phyloP scores from a whole-genome alignment of 805 yeast genomes.

The Diddensiella santjacobensis region DNA sequence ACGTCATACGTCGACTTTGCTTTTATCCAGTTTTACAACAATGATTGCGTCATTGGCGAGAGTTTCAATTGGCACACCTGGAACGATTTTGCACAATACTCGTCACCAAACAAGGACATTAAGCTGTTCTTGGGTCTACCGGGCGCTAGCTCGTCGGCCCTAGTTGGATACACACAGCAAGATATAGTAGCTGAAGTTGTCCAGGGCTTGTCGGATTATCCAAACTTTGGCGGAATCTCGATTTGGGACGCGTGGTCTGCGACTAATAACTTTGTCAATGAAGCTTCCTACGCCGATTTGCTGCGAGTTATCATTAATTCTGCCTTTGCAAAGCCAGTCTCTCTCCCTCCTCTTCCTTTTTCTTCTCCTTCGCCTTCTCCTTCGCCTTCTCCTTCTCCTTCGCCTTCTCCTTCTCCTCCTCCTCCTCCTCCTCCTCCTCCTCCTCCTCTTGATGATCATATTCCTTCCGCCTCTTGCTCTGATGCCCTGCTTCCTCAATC shows the following conservation, averaged over 20 bases:
- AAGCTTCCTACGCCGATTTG: background rate
- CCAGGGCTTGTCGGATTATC: conserved; percentile 20
- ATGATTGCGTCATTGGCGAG: conserved; percentile 39
- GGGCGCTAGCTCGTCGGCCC: conserved; percentile 49
- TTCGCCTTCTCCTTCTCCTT: too few species aligned
- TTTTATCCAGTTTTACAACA: conserved; percentile 66
- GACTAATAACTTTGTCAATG: background rate
- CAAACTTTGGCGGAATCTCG: conserved; percentile 65
- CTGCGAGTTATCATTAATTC: background rate
- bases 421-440: too few species aligned
- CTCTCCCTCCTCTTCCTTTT: too few species aligned
- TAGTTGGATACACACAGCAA: conserved; percentile 48
- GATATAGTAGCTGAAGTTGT: conserved; percentile 24
- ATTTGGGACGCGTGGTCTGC: conserved; percentile 69
- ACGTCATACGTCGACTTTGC: conserved; percentile 52
- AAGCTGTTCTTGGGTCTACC: conserved; percentile 63
- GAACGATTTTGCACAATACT: conserved; percentile 44
- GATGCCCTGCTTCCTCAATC: too few species aligned
- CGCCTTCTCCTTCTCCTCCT: too few species aligned
- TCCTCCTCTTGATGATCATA: too few species aligned
- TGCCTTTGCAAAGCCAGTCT: too few species aligned
- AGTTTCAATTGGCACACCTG: conserved; percentile 47
- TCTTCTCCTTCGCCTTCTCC: too few species aligned
- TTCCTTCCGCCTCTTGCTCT: too few species aligned
- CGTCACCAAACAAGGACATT: conserved; percentile 48